Evolutionary conservation across 192 early-diverging fungal species (phyloP).

Genomic region (Chytriomyces sp.): DNA sequence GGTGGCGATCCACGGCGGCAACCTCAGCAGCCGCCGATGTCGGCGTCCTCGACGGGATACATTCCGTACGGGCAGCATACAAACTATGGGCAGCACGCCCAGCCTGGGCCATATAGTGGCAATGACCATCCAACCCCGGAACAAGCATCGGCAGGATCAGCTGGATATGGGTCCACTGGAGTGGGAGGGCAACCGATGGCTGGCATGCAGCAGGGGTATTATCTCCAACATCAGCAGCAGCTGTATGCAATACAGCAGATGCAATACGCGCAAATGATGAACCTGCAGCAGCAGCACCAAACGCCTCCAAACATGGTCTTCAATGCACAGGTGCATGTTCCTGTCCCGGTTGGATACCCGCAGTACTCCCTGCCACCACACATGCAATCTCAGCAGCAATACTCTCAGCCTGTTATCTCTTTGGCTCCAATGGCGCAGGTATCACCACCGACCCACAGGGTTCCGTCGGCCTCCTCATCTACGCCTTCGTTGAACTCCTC

Average conservation of each 20-base stretch:
- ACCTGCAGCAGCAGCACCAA: background rate
- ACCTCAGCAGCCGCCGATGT: too few species aligned
- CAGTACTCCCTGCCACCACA: background rate
- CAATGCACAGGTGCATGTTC: background rate
- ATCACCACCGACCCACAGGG: background rate
- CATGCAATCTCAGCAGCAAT: background rate
- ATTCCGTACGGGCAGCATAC: too few species aligned
- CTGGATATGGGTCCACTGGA: too few species aligned
- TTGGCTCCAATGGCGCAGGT: background rate
- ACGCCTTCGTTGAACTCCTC: too few species aligned
- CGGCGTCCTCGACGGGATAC: too few species aligned
- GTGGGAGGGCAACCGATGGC: slow-evolving; percentile 4
- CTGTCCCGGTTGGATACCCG: background rate
- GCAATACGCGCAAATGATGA: background rate
- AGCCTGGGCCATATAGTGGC: too few species aligned
- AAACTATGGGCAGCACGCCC: too few species aligned
- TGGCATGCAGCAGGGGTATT: background rate
- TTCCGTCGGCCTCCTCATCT: too few species aligned
- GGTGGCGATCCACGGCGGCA: too few species aligned
- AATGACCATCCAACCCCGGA: too few species aligned
- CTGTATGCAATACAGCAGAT: background rate
- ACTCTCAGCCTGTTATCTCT: too few species aligned
- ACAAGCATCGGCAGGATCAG: too few species aligned
- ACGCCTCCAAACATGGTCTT: background rate
- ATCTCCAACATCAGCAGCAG: background rate